Conservation (phyloP, 768 basidiomycete genomes). For the Terana coerulea region DNA sequence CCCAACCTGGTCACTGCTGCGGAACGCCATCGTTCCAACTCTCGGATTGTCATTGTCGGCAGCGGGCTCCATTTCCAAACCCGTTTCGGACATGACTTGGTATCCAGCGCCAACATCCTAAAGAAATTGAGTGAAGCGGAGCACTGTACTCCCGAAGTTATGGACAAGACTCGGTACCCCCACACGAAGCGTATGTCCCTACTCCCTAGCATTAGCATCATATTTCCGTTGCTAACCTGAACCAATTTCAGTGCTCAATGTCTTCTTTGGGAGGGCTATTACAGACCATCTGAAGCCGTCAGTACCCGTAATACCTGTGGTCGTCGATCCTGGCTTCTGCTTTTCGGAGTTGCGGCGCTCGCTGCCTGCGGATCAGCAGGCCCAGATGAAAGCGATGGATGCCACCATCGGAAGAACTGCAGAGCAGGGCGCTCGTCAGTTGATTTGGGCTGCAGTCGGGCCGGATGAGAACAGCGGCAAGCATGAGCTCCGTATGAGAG, state of each 20-base stretch:
- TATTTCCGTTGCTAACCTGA: constrained; percentile 10
- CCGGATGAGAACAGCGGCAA: constrained; percentile 10
- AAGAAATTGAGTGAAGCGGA: constrained; percentile 22
- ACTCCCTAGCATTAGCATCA: background rate
- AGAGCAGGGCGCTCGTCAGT: constrained; percentile 33
- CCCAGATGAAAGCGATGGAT: constrained; percentile 12
- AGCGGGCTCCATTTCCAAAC: background rate
- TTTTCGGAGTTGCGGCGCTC: constrained; percentile 24
- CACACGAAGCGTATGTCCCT: background rate
- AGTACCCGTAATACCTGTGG: constrained; percentile 26
- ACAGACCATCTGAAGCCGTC: constrained; percentile 26
- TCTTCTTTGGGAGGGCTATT: constrained; percentile 34
- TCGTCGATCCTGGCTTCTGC: constrained; percentile 34
- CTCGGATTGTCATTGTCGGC: constrained; percentile 2
- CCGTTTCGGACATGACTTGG: background rate
- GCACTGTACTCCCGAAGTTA: constrained; percentile 19
- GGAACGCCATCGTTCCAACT: constrained; percentile 7
- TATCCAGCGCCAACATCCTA: constrained; percentile 22
- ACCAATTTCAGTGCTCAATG: constrained; percentile 30
- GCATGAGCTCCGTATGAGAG: constrained; percentile 15
- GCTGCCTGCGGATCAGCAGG: background rate
- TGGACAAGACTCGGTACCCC: constrained; percentile 5
- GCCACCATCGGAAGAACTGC: constrained; percentile 26
- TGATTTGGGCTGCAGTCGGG: constrained; percentile 30
- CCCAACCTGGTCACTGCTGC: constrained; percentile 39